Evolutionary conservation across 805 yeast species (phyloP).

Genomic region (Starmerella stellata): DNA sequence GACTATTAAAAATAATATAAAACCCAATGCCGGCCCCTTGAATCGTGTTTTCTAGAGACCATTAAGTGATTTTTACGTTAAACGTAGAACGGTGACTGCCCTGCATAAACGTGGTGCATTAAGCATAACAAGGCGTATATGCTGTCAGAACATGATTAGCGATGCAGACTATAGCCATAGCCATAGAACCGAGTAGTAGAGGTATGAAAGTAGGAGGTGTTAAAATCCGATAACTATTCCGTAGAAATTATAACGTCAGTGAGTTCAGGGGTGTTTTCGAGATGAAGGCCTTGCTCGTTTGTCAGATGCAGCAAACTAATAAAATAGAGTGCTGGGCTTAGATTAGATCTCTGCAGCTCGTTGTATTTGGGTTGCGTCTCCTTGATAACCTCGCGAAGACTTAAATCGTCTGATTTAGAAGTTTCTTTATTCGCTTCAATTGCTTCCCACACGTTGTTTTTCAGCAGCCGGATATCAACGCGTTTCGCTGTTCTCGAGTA

Average conservation of each 20-base stretch:
- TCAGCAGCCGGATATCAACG: slow-evolving; percentile 55
- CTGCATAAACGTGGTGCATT: too few species aligned
- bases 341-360: slow-evolving; percentile 38
- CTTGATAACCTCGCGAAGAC: slow-evolving; percentile 33
- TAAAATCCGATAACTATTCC: too few species aligned
- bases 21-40: too few species aligned
- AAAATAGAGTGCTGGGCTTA: slow-evolving; percentile 72
- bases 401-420: slow-evolving; percentile 1
- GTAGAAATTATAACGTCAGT: slow-evolving; percentile 17
- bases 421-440: slow-evolving; percentile 15
- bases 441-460: slow-evolving; percentile 58
- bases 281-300: slow-evolving; percentile 57
- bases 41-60: too few species aligned
- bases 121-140: too few species aligned
- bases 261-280: slow-evolving; percentile 31
- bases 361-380: slow-evolving; percentile 37
- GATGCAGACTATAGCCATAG: too few species aligned
- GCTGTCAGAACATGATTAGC: too few species aligned
- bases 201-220: too few species aligned
- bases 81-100: too few species aligned
- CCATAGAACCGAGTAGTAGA: too few species aligned
- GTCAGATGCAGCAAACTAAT: slow-evolving; percentile 72
- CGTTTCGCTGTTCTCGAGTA: slow-evolving; percentile 55
- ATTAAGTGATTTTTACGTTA: too few species aligned
- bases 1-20: too few species aligned